Evolutionary conservation across 345 rosid species (phyloP).

Genomic region (Atalantia buxifolia): DNA sequence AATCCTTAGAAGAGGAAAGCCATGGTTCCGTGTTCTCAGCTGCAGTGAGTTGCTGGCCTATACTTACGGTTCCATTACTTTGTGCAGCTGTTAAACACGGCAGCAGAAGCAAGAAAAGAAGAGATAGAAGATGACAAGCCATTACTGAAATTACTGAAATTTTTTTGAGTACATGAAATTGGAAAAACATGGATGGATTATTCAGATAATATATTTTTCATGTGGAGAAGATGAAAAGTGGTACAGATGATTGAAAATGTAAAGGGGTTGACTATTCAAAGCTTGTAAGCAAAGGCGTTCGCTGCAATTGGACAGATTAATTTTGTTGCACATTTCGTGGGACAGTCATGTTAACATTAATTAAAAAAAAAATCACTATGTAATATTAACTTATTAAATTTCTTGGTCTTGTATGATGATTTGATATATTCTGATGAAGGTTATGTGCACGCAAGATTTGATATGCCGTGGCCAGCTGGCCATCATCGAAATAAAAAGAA

Average conservation of each 20-base stretch:
- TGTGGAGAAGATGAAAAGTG: too few relatives aligned
- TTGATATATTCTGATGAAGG: background rate
- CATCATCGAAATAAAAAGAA: background rate
- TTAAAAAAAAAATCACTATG: too few relatives aligned
- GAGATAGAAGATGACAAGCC: background rate
- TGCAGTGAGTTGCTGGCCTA: slow-evolving; percentile 7
- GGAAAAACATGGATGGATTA: background rate
- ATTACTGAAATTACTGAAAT: background rate
- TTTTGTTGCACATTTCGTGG: background rate
- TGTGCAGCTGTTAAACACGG: background rate
- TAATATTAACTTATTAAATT: background rate
- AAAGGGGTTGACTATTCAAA: background rate
- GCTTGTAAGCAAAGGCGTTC: background rate
- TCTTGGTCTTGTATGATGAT: background rate
- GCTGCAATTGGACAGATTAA: background rate
- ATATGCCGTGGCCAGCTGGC: background rate
- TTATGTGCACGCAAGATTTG: background rate
- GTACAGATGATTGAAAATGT: background rate
- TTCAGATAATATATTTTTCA: too few relatives aligned
- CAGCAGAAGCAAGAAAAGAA: slow-evolving; percentile 4
- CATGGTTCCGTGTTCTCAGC: slow-evolving; percentile 1
- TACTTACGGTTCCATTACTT: background rate
- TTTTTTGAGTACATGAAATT: background rate
- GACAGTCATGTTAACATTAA: background rate
- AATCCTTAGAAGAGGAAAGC: slow-evolving; percentile 28